Base-by-base conservation (phyloP, 1,139 yeast species). In the Lizanozyma gosingica region DNA sequence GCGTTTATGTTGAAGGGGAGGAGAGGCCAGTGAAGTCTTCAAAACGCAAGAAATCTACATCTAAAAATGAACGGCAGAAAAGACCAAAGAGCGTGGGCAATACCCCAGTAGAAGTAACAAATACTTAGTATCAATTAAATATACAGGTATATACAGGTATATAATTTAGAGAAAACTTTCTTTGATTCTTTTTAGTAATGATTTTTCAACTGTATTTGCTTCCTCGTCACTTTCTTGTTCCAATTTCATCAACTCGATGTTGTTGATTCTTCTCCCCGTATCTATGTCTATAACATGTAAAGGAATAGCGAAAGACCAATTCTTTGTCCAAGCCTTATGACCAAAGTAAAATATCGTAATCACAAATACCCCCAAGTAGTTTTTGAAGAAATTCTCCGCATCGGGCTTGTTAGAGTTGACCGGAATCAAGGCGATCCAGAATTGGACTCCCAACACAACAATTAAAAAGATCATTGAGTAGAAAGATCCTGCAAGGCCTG, bases 1-100 rank as follows among this genome's bases (percentile, higher is more conserved):
- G 82, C 51, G 96, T 90, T 9, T 92, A 83, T 54, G 78, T 64
- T 4, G 94, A 83, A 48, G 92, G 80, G 9, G 97, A 92, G 54
- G 53, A 49, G 18, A 72, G 94, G 44, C 97, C 97, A 0, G 61
- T 62, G 8, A 82, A 79, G 53, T 58, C 61, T 2, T 45, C 57
- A 15, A 76, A 78, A 47, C 53, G 55, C 39, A 51, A 49, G 40
- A 57, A 22, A 22, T 6, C 9, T 11, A 11, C 6, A 22, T 6
- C 29, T 22, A 63, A 63, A 48, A 65, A 66, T 56, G 77, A 44
- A 74, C 71, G 50, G 56, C 57, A 15, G 63, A 40, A 38, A 34
- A 40, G 37, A 32, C 40, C 39, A n/a, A 36, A 32, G 34, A 42
- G 43, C 8, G 14, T 17, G 35, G 29, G 9, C 9, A 22, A 6